Percentiles rank a stretch among this genome's conserved stretches.
phyloP scores from a whole-genome alignment of 768 basidiomycete species.

The Amanita rubescens region DNA sequence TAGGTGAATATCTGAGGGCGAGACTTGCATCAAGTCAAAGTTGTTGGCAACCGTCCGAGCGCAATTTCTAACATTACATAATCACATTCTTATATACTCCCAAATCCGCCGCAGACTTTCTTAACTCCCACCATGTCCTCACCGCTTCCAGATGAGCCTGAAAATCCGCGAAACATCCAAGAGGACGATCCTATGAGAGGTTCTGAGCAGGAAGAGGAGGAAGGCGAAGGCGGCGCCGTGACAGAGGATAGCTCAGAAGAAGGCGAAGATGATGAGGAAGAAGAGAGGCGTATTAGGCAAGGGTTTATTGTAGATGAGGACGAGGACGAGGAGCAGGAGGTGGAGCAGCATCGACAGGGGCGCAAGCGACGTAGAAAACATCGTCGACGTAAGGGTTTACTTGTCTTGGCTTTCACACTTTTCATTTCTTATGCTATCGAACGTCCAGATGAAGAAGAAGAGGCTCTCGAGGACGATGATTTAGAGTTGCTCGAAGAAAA shows the following conservation, averaged over 20 bases:
- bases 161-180: slow-evolving; percentile 17
- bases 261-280: slow-evolving; percentile 87
- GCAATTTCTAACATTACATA: slow-evolving; percentile 1
- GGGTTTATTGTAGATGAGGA: slow-evolving; percentile 92
- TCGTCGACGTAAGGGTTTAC: slow-evolving; percentile 35
- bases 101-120: slow-evolving; percentile 9
- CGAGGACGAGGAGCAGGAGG: slow-evolving; percentile 76
- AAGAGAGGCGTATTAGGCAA: slow-evolving; percentile 68
- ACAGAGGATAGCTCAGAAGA: slow-evolving; percentile 87
- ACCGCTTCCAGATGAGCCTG: slow-evolving; percentile 29
- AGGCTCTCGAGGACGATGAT: slow-evolving; percentile 89
- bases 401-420: slow-evolving; percentile 6
- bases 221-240: slow-evolving; percentile 47
- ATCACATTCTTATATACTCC: background rate
- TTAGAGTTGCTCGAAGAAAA: slow-evolving; percentile 85
- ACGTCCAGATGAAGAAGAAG: slow-evolving; percentile 42
- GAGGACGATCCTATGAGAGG: slow-evolving; percentile 60
- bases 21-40: background rate
- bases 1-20: background rate
- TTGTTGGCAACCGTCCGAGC: background rate
- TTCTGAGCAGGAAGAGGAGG: slow-evolving; percentile 46
- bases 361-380: slow-evolving; percentile 66
- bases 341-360: slow-evolving; percentile 50
- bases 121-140: slow-evolving; percentile 47
- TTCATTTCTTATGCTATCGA: slow-evolving; percentile 6